These are phyloP conservation scores for Zizania palustris DNA, from an alignment of 202 grass and related monocot species.

Conservation along the genomic window DNA sequence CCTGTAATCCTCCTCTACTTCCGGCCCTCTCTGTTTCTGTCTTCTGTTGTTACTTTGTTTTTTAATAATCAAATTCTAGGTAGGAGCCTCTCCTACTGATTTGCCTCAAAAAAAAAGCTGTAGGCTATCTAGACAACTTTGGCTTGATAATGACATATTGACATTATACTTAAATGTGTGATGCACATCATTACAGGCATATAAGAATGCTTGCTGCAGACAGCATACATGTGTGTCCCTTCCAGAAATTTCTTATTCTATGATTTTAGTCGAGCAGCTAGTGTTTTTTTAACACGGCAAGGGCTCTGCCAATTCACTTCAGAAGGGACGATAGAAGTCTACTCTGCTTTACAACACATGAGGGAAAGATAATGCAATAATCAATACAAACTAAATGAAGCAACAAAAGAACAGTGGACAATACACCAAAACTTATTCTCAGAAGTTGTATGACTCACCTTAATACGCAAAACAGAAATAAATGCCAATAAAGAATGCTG, in stretches of 20 bases:
- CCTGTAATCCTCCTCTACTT: too few species aligned
- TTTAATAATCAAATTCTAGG: too few species aligned
- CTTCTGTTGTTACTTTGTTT: too few species aligned
- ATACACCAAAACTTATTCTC: too few species aligned
- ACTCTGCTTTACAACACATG: not conserved
- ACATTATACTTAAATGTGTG: conserved; percentile 1
- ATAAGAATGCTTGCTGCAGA: not conserved
- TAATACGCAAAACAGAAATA: too few species aligned
- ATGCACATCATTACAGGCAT: not conserved
- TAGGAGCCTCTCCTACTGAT: too few species aligned
- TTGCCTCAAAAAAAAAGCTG: too few species aligned
- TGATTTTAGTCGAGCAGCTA: not conserved
- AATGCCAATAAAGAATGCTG: not conserved
- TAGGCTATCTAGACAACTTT: not conserved
- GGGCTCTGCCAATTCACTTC: not conserved
- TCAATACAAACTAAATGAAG: not conserved
- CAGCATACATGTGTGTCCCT: not conserved
- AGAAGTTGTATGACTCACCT: too few species aligned
- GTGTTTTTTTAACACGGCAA: not conserved
- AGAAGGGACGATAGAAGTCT: not conserved
- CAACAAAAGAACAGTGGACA: not conserved
- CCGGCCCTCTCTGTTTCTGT: too few species aligned
- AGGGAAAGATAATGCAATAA: not conserved
- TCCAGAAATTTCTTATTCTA: conserved; percentile 6
- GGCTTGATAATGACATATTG: not conserved